phyloP scores from a whole-genome alignment of 1,284 basidiomycete genomes.

The Irpex lacteus region DNA sequence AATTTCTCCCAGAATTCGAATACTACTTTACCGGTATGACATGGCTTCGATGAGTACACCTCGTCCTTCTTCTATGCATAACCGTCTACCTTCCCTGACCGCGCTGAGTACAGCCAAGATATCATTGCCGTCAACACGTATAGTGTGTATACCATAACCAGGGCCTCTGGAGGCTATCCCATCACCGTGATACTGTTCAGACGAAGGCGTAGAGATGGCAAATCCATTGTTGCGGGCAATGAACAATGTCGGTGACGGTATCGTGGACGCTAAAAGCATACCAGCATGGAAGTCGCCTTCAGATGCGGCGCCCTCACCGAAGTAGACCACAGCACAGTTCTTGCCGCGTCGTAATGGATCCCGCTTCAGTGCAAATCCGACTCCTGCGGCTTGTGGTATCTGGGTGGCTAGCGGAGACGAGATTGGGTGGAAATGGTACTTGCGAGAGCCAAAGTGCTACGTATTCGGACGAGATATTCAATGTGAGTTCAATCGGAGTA shows the following conservation, averaged over 20 bases:
- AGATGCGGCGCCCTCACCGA: constrained; percentile 83
- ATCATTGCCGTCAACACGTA: constrained; percentile 94
- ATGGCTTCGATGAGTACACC: constrained; percentile 91
- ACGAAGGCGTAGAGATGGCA: constrained; percentile 90
- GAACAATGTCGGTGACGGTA: constrained; percentile 71
- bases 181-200: constrained; percentile 90
- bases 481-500: background rate
- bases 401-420: constrained; percentile 94
- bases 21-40: constrained; percentile 69
- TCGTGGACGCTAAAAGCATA: constrained; percentile 72
- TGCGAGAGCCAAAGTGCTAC: constrained; percentile 84
- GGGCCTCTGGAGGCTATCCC: constrained; percentile 92
- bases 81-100: constrained; percentile 73
- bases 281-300: constrained; percentile 82
- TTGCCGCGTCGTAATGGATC: constrained; percentile 69
- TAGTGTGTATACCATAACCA: constrained; percentile 90
- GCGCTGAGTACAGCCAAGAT: constrained; percentile 85
- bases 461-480: background rate
- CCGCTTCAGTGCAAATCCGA: constrained; percentile 85
- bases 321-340: constrained; percentile 87
- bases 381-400: constrained; percentile 94
- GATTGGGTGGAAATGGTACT: constrained; percentile 90
- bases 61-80: constrained; percentile 77
- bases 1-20: background rate
- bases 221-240: constrained; percentile 89